These are phyloP conservation scores for Colletotrichum shisoi DNA, from an alignment of 2,329 filamentous ascomycete genomes.

Conservation along the genomic window DNA sequence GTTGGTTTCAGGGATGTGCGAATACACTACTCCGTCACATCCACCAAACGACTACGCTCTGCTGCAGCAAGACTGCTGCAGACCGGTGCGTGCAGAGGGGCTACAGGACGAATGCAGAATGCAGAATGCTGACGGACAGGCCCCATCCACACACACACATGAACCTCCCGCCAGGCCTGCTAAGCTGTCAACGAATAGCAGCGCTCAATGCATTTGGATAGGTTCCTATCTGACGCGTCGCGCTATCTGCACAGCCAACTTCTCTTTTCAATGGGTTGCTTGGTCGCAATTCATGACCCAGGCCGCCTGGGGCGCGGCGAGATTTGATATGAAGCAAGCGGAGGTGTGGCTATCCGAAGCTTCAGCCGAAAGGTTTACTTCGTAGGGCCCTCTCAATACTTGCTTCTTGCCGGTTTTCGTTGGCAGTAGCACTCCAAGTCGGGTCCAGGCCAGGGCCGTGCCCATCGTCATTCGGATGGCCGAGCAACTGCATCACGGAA, in stretches of 20 bases:
- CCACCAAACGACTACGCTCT: constrained; percentile 8
- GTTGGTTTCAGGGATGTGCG: constrained; percentile 21
- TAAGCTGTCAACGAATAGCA: constrained; percentile 18
- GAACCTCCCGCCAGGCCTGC: constrained; percentile 15
- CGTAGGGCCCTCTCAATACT: constrained; percentile 11
- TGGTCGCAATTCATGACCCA: neutral
- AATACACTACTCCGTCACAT: constrained; percentile 18
- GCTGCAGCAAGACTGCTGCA: constrained; percentile 19
- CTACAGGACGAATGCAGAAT: constrained; percentile 11
- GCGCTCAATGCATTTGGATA: neutral
- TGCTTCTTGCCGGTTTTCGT: constrained; percentile 21
- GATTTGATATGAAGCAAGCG: constrained; percentile 16
- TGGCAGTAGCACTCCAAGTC: neutral
- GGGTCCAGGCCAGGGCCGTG: constrained; percentile 19
- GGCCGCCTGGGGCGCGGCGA: constrained; percentile 12
- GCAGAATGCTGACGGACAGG: constrained; percentile 9
- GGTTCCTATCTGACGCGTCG: constrained; percentile 29
- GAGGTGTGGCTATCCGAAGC: neutral
- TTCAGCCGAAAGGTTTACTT: constrained; percentile 22
- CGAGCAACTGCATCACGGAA: constrained; percentile 33
- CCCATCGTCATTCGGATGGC: constrained; percentile 28
- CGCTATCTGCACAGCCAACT: constrained; percentile 31
- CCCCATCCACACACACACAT: constrained; percentile 17
- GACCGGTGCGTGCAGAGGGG: constrained; percentile 21
- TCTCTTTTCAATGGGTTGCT: constrained; percentile 5